Percentiles rank a stretch among this genome's conserved stretches.
Evolutionary conservation across 2,329 filamentous ascomycete genomes (phyloP).

Genomic region (Alternaria rosae): DNA sequence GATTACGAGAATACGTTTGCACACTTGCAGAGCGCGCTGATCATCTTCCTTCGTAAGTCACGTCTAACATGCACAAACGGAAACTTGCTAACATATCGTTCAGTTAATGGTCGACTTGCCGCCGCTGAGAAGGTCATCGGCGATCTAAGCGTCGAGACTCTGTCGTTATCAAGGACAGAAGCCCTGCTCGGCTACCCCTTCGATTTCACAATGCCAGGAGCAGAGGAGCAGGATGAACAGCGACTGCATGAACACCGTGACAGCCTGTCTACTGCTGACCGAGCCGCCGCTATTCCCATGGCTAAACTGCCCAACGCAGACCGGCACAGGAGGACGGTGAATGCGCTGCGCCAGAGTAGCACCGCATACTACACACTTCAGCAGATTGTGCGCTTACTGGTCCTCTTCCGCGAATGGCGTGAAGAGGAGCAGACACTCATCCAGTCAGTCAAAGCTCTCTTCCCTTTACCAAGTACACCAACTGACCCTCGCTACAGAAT

Average conservation of each 20-base stretch:
- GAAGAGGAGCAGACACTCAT: slow-evolving; percentile 51
- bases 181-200: slow-evolving; percentile 51
- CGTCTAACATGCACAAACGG: not conserved
- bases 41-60: slow-evolving; percentile 81
- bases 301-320: slow-evolving; percentile 28
- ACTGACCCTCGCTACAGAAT: slow-evolving; percentile 18
- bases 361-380: slow-evolving; percentile 54
- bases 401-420: slow-evolving; percentile 54
- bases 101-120: slow-evolving; percentile 58
- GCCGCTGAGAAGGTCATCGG: slow-evolving; percentile 63
- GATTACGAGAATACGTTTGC: slow-evolving; percentile 66
- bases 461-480: not conserved
- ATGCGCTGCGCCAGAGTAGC: slow-evolving; percentile 28
- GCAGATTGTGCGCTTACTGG: slow-evolving; percentile 53
- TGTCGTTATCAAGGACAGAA: slow-evolving; percentile 52
- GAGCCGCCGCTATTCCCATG: slow-evolving; percentile 26
- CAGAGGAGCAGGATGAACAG: slow-evolving; percentile 39
- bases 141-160: slow-evolving; percentile 59
- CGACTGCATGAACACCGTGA: slow-evolving; percentile 29
- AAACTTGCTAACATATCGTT: slow-evolving; percentile 22
- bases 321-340: slow-evolving; percentile 33
- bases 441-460: slow-evolving; percentile 25
- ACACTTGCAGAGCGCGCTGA: slow-evolving; percentile 76
- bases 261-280: slow-evolving; percentile 25
- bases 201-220: slow-evolving; percentile 37